Percentiles rank a stretch among this genome's conserved stretches.
Evolutionary conservation across 352 stramenopile species (phyloP).

Genomic region (Pythium insidiosum): DNA sequence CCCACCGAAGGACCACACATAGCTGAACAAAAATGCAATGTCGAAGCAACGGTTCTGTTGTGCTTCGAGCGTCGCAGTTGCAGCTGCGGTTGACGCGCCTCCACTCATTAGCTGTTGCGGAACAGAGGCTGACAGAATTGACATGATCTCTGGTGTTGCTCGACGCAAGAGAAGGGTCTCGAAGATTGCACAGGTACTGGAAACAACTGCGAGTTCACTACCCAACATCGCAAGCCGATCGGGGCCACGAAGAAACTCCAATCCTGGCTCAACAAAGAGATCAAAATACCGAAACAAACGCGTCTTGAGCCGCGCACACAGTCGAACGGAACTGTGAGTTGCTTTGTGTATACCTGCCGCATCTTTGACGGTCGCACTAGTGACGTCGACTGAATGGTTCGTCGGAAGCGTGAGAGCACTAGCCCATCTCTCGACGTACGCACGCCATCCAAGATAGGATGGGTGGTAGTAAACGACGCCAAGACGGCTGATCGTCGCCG

Average conservation of each 20-base stretch:
- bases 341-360: neutral
- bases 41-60: slow-evolving; percentile 51
- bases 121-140: too few relatives aligned
- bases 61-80: slow-evolving; percentile 23
- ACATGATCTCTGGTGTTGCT: slow-evolving; percentile 23
- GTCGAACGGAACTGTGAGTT: slow-evolving; percentile 1
- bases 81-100: slow-evolving; percentile 12
- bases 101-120: too few relatives aligned
- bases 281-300: slow-evolving; percentile 52
- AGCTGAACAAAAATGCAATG: slow-evolving; percentile 61
- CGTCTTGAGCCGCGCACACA: slow-evolving; percentile 28
- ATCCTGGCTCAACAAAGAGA: slow-evolving; percentile 42
- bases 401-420: slow-evolving; percentile 25
- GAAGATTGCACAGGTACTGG: slow-evolving; percentile 44
- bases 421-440: slow-evolving; percentile 56
- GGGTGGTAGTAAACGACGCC: slow-evolving; percentile 88
- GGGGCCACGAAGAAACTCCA: slow-evolving; percentile 32
- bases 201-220: slow-evolving; percentile 41
- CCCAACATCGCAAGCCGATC: slow-evolving; percentile 31
- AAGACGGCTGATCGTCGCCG: slow-evolving; percentile 88
- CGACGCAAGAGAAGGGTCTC: slow-evolving; percentile 37
- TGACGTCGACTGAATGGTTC: neutral
- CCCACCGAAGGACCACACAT: slow-evolving; percentile 63
- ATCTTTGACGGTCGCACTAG: slow-evolving; percentile 14
- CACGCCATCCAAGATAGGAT: slow-evolving; percentile 49